phyloP scores from a whole-genome alignment of 192 early-diverging fungal species.

The Piromyces sp. region DNA sequence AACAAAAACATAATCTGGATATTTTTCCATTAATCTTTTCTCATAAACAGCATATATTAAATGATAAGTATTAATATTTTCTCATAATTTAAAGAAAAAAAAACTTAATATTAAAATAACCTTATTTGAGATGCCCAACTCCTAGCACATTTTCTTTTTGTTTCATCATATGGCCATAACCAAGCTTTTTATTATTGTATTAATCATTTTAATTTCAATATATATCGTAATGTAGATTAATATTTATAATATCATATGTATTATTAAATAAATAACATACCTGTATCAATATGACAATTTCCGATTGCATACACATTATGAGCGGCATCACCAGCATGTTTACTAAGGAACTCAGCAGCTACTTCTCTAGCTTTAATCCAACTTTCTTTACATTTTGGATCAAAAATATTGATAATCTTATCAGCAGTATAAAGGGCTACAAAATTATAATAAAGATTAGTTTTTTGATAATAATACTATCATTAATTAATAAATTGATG shows the following conservation, averaged over 20 bases:
- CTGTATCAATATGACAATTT: slow-evolving; percentile 66
- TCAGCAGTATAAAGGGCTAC: slow-evolving; percentile 63
- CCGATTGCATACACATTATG: slow-evolving; percentile 77
- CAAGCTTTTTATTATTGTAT: slow-evolving; percentile 59
- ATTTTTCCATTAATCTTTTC: slow-evolving; percentile 50
- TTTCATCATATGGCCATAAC: slow-evolving; percentile 96
- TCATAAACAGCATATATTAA: no score
- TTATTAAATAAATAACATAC: background rate
- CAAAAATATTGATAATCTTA: slow-evolving; percentile 54
- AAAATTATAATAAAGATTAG: no score
- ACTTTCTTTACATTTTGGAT: slow-evolving; percentile 18
- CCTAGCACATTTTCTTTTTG: slow-evolving; percentile 78
- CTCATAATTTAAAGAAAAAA: no score
- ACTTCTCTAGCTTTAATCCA: slow-evolving; percentile 19
- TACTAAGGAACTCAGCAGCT: slow-evolving; percentile 42
- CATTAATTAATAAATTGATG: no score
- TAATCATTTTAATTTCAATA: background rate
- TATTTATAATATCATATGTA: no score
- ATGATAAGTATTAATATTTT: no score
- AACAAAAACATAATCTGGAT: slow-evolving; percentile 78
- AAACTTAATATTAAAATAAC: no score
- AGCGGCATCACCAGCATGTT: slow-evolving; percentile 17
- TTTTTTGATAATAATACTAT: no score
- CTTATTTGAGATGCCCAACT: slow-evolving; percentile 64
- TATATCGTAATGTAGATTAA: no score